Conservation (phyloP, 1,139 yeast genomes). For the Pneumocystis jirovecii region DNA sequence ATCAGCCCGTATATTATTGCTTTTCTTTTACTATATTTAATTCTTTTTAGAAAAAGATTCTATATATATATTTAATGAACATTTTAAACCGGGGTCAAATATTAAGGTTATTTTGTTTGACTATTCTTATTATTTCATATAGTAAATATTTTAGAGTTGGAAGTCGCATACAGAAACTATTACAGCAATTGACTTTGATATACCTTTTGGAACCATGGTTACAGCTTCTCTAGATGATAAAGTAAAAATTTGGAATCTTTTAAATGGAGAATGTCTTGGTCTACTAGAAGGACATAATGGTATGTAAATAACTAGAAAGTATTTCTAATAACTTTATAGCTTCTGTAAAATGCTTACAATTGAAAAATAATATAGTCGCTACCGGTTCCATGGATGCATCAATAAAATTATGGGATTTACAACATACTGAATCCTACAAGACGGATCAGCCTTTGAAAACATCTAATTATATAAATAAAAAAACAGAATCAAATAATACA, state of each 20-base stretch:
- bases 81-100: conserved; percentile 41
- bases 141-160: conserved; percentile 23
- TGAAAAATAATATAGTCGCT: conserved; percentile 38
- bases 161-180: conserved; percentile 41
- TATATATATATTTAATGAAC: conserved; percentile 47
- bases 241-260: conserved; percentile 72
- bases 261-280: conserved; percentile 29
- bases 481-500: conserved; percentile 14
- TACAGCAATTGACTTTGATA: conserved; percentile 46
- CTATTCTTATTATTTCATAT: background rate
- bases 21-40: background rate
- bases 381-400: conserved; percentile 54
- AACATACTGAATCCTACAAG: conserved; percentile 19
- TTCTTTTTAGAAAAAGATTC: conserved; percentile 31
- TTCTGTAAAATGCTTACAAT: conserved; percentile 42
- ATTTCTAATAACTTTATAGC: conserved; percentile 28
- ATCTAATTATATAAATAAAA: conserved; percentile 5
- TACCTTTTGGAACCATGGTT: conserved; percentile 58
- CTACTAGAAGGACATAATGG: conserved; percentile 23
- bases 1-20: conserved; percentile 1
- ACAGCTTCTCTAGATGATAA: conserved; percentile 71
- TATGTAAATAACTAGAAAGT: conserved; percentile 35
- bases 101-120: conserved; percentile 21
- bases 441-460: conserved; percentile 1
- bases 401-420: conserved; percentile 44